Evolutionary conservation across 164 flowering plant genomes (phyloP).

Genomic region (Protea cynaroides): DNA sequence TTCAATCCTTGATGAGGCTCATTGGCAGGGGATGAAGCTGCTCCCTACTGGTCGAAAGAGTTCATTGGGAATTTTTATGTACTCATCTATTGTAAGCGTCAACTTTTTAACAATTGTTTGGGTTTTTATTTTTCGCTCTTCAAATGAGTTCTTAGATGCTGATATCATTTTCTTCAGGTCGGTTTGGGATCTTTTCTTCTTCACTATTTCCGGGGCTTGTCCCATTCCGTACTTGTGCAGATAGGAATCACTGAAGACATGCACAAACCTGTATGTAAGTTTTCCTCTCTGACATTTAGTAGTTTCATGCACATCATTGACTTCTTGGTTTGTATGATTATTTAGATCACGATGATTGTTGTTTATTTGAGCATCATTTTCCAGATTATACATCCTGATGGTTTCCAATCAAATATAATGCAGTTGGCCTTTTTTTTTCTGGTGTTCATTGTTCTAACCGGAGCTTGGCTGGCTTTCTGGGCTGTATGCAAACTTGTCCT

Average conservation of each 20-base stretch:
- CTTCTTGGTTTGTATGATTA: background rate
- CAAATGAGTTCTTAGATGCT: background rate
- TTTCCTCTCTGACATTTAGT: constrained; percentile 5
- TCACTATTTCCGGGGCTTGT: constrained; percentile 47
- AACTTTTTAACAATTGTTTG: background rate
- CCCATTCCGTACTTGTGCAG: constrained; percentile 46
- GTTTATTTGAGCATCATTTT: too few species aligned
- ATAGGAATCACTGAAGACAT: constrained; percentile 79
- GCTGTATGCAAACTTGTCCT: constrained; percentile 70
- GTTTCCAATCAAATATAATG: constrained; percentile 15
- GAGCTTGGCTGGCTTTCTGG: constrained; percentile 99
- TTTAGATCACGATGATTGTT: too few species aligned
- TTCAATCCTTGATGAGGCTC: constrained; percentile 6
- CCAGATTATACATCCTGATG: too few species aligned
- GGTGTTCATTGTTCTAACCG: constrained; percentile 52
- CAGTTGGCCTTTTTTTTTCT: constrained; percentile 65
- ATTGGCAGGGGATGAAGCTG: constrained; percentile 87
- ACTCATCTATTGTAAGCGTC: constrained; percentile 62
- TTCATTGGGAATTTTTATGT: constrained; percentile 66
- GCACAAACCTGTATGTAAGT: constrained; percentile 90
- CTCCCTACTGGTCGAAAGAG: constrained; percentile 83
- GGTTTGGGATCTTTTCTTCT: constrained; percentile 78
- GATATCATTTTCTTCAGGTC: constrained; percentile 38
- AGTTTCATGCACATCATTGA: background rate
- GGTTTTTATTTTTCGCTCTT: background rate